Base-by-base conservation (phyloP, 2,329 filamentous ascomycete genomes). In the Davidsoniella australis region DNA sequence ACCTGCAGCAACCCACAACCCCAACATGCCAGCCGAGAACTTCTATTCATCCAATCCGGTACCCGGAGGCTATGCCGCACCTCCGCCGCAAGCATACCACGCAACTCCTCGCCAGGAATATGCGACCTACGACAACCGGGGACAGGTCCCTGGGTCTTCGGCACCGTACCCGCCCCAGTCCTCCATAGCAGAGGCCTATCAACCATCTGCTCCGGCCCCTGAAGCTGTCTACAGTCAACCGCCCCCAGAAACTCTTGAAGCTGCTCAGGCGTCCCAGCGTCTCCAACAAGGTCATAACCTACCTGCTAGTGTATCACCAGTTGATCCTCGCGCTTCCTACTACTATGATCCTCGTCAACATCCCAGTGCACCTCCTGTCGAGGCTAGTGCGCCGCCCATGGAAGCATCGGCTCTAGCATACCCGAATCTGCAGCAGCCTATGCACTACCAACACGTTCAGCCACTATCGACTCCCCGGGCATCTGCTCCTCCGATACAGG, bases 41-140 rank as follows among this genome's bases (percentile, higher is more conserved):
- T 95, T 83, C 62, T 95, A 95, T 62, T 84, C 78, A 76, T 77
- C 54, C 29, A 45, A 45, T 18, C 12, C 36, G 33, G n/a, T 49
- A 38, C 43, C 53, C n/a, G 16, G 40, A 23, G 23, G 23, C 18
- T 45, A 48, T 36, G 43, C 39, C 14, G 33, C 40, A 18, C 40
- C 43, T 10, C 16, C 51, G 39, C 16, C 50, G n/a, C 41, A 45
- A 23, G 37, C 41, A 20, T 49, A 49, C 8, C 39, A 46, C 23
- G 17, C 47, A 38, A 29, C 41, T 16, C 37, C 43, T 14, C 36
- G 33, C 7, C 47, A 38, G 24, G 40, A 49, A 29, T 49, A 49
- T n/a, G 20, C 20, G 2, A 36, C 20, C 38, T 48, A 48, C 10
- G 46, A 42, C 7, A 48, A 48, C 18, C 38, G 39, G 5, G 29